These are phyloP conservation scores for Saccharomycopsis phalli DNA, from an alignment of 1,139 yeast species.

Conservation along the genomic window DNA sequence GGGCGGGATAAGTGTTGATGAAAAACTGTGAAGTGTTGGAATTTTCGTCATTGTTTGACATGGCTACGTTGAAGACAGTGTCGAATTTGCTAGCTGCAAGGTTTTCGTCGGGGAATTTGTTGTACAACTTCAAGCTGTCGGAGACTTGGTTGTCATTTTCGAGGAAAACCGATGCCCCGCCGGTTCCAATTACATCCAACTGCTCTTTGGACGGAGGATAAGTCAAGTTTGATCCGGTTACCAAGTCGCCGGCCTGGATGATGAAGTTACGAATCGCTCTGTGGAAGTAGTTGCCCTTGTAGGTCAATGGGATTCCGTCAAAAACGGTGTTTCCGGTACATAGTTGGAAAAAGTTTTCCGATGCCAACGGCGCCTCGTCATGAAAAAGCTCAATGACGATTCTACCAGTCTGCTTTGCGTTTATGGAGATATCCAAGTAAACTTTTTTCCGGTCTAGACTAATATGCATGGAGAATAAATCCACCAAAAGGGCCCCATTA, in stretches of 20 bases:
- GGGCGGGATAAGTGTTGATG: slow-evolving; percentile 60
- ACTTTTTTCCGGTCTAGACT: slow-evolving; percentile 8
- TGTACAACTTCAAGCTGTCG: slow-evolving; percentile 15
- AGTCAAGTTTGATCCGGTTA: slow-evolving; percentile 28
- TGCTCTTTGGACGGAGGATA: slow-evolving; percentile 14
- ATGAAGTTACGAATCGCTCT: slow-evolving; percentile 69
- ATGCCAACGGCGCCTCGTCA: slow-evolving; percentile 72
- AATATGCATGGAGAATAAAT: slow-evolving; percentile 9
- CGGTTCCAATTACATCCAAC: slow-evolving; percentile 39
- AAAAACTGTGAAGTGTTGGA: slow-evolving; percentile 73
- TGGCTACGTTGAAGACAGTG: slow-evolving; percentile 46
- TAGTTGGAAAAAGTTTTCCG: slow-evolving; percentile 42
- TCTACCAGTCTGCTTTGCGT: slow-evolving; percentile 59
- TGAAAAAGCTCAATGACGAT: slow-evolving; percentile 76
- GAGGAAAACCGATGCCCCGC: slow-evolving; percentile 41
- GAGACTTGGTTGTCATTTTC: slow-evolving; percentile 22
- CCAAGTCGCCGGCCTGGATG: slow-evolving; percentile 69
- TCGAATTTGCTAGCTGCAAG: slow-evolving; percentile 34
- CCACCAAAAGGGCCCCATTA: neutral
- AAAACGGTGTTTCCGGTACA: slow-evolving; percentile 29
- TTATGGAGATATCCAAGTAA: slow-evolving; percentile 66
- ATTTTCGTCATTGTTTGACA: slow-evolving; percentile 63
- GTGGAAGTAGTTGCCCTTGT: slow-evolving; percentile 47
- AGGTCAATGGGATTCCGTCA: slow-evolving; percentile 27
- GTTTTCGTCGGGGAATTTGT: slow-evolving; percentile 56